phyloP scores from a whole-genome alignment of 108 stramenopile species.

The Conticribra weissflogii region DNA sequence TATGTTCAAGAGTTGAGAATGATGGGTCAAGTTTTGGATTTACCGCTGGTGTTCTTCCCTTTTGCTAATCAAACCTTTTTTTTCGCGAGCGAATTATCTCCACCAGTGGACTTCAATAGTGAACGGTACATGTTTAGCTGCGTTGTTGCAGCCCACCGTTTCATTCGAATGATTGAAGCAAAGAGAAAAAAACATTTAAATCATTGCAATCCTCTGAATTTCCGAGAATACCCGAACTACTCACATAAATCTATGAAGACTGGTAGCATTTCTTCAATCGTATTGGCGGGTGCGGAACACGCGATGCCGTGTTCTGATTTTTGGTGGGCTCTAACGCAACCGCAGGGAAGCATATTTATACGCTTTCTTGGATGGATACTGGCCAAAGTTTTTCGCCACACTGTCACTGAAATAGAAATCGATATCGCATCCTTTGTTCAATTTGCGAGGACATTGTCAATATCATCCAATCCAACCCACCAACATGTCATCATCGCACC shows the following conservation, averaged over 20 bases:
- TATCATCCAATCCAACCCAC: slow-evolving; percentile 4
- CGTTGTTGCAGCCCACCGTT: slow-evolving; percentile 73
- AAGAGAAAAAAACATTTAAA: slow-evolving; percentile 17
- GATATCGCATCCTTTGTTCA: slow-evolving; percentile 65
- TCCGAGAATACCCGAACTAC: slow-evolving; percentile 9
- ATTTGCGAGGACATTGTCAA: slow-evolving; percentile 26
- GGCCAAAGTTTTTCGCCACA: slow-evolving; percentile 60
- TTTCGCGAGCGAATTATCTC: slow-evolving; percentile 71
- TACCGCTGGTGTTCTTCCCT: slow-evolving; percentile 87
- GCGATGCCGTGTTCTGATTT: slow-evolving; percentile 44
- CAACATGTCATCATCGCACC: slow-evolving; percentile 74
- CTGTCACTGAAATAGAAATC: slow-evolving; percentile 63
- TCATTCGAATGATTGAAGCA: slow-evolving; percentile 43
- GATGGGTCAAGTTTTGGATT: slow-evolving; percentile 62
- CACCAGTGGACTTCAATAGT: slow-evolving; percentile 70
- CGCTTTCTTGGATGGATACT: slow-evolving; percentile 68
- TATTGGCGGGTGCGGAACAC: slow-evolving; percentile 63
- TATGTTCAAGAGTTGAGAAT: slow-evolving; percentile 40
- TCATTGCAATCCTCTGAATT: slow-evolving; percentile 2
- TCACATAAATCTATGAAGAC: background rate
- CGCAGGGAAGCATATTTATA: slow-evolving; percentile 60
- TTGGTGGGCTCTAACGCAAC: slow-evolving; percentile 83
- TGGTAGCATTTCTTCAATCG: slow-evolving; percentile 30
- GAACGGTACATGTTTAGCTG: slow-evolving; percentile 82
- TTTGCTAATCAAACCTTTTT: slow-evolving; percentile 74